Evolutionary conservation across 495 filamentous ascomycete genomes (phyloP).

Genomic region (Lasiosphaeriaceae sp.): DNA sequence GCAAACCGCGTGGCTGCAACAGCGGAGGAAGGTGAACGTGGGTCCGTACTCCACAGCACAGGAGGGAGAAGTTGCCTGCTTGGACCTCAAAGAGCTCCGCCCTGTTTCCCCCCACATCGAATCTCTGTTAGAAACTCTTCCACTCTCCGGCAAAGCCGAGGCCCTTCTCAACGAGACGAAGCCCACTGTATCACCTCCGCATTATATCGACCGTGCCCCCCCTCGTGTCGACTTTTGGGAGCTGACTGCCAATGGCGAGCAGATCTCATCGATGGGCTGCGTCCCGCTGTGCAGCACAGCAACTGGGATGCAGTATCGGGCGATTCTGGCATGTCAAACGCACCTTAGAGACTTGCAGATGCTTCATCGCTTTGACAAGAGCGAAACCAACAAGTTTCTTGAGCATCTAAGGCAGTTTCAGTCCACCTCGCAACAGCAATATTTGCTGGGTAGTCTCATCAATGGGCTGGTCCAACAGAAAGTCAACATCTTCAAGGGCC

Average conservation of each 20-base stretch:
- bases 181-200: not conserved
- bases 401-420: conserved; percentile 15
- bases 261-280: conserved; percentile 16
- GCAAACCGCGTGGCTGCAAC: conserved; percentile 18
- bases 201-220: conserved; percentile 11
- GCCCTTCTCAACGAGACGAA: not conserved
- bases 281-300: conserved; percentile 14
- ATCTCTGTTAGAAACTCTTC: conserved; percentile 1
- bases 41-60: not conserved
- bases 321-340: conserved; percentile 17
- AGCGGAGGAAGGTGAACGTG: conserved; percentile 12
- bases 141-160: not conserved
- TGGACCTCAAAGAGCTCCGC: conserved; percentile 13
- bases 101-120: conserved; percentile 10
- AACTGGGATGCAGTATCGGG: conserved; percentile 11
- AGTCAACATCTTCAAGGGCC: conserved; percentile 19
- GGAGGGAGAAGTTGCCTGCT: conserved; percentile 8
- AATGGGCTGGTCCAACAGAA: conserved; percentile 14
- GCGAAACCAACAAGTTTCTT: conserved; percentile 16
- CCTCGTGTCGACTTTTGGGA: conserved; percentile 22
- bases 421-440: conserved; percentile 3
- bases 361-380: conserved; percentile 17
- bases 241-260: conserved; percentile 5
- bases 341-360: conserved; percentile 21
- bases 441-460: conserved; percentile 12